phyloP scores from a whole-genome alignment of 805 yeast species.

The Teunomyces lycoperdinae region DNA sequence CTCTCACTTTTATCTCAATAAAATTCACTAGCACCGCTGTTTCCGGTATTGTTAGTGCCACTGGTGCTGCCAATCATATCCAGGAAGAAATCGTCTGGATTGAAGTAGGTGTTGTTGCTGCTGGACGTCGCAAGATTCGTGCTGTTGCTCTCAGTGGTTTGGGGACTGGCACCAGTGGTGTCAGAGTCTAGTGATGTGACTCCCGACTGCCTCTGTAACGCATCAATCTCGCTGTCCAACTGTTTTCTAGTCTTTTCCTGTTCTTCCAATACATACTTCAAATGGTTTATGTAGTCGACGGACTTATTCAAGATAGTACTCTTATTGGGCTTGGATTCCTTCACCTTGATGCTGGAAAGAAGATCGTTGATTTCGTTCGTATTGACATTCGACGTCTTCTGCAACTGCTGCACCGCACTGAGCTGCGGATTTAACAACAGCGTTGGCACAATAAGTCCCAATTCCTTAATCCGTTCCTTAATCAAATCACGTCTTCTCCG shows the following conservation, averaged over 20 bases:
- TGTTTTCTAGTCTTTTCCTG: slow-evolving; percentile 50
- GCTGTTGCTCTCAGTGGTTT: slow-evolving; percentile 3
- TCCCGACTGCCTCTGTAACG: background rate
- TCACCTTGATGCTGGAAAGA: slow-evolving; percentile 41
- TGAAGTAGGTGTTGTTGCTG: slow-evolving; percentile 11
- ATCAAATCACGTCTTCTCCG: slow-evolving; percentile 87
- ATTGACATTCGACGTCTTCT: slow-evolving; percentile 26
- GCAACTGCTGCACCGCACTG: slow-evolving; percentile 43
- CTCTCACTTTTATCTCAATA: background rate
- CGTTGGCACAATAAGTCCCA: slow-evolving; percentile 81
- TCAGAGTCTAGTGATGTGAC: background rate
- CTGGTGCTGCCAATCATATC: slow-evolving; percentile 13
- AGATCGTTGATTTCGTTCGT: slow-evolving; percentile 35
- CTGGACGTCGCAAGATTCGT: slow-evolving; percentile 3
- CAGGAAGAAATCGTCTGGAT: slow-evolving; percentile 23
- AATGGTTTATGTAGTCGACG: slow-evolving; percentile 73
- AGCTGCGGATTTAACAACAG: slow-evolving; percentile 51
- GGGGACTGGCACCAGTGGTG: background rate
- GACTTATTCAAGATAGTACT: slow-evolving; percentile 72
- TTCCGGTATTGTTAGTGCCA: slow-evolving; percentile 2
- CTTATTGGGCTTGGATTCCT: slow-evolving; percentile 78
- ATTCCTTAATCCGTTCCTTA: slow-evolving; percentile 81
- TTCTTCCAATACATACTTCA: slow-evolving; percentile 55
- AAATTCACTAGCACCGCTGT: background rate
- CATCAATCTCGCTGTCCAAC: slow-evolving; percentile 19